Percentiles rank a stretch among this genome's conserved stretches.
phyloP scores from a whole-genome alignment of 2,329 filamentous ascomycete species.

The Ampelomyces quisqualis region DNA sequence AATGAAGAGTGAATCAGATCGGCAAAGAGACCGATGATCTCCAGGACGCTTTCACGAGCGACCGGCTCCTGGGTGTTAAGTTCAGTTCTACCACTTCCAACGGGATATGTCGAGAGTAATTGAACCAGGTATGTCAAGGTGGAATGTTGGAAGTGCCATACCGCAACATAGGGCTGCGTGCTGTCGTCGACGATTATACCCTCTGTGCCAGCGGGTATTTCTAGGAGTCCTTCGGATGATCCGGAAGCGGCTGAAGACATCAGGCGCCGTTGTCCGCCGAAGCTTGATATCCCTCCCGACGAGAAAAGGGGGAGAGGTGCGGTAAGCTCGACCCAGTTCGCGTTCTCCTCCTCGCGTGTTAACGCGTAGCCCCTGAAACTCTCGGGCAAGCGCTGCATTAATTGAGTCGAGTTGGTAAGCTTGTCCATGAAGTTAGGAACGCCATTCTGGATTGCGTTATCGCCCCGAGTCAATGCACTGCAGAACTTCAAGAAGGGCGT shows the following conservation, averaged over 20 bases:
- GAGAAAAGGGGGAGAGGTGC: conserved; percentile 64
- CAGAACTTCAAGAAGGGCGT: conserved; percentile 74
- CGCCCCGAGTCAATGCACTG: conserved; percentile 59
- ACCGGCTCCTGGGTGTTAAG: conserved; percentile 51
- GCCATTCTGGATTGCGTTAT: conserved; percentile 51
- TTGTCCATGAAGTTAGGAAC: conserved; percentile 58
- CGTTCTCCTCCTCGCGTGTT: conserved; percentile 81
- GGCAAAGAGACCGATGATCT: conserved; percentile 72
- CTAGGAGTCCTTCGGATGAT: conserved; percentile 50
- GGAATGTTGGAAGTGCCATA: conserved; percentile 75
- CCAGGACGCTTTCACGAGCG: conserved; percentile 64
- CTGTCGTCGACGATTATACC: conserved; percentile 73
- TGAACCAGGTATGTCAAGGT: conserved; percentile 77
- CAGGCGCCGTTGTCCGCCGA: conserved; percentile 28
- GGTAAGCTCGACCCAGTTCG: conserved; percentile 71
- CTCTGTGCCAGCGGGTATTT: conserved; percentile 64
- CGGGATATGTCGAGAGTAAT: conserved; percentile 67
- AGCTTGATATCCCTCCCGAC: conserved; percentile 16
- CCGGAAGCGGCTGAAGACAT: conserved; percentile 15
- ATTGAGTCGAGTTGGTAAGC: conserved; percentile 67
- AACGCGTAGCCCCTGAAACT: conserved; percentile 74
- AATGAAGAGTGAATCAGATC: conserved; percentile 59
- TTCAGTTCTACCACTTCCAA: conserved; percentile 54
- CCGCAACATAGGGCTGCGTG: conserved; percentile 70
- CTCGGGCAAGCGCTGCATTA: conserved; percentile 75